Percentiles rank a stretch among this genome's conserved stretches.
These are phyloP conservation scores for Dactylellina parvicollis DNA, from an alignment of 2,329 filamentous ascomycete species.

Conservation along the genomic window DNA sequence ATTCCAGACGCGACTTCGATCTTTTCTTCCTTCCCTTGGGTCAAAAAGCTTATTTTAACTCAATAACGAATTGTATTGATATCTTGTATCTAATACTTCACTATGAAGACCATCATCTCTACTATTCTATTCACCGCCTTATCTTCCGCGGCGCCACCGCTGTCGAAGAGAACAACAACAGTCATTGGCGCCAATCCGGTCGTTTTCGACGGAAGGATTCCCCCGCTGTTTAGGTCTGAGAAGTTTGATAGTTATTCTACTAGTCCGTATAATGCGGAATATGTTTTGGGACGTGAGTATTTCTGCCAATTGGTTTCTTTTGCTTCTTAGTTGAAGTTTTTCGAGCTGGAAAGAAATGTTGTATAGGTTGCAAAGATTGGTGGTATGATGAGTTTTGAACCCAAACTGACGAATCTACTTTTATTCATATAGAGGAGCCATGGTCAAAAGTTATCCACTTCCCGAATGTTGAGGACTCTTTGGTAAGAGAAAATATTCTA, in stretches of 20 bases:
- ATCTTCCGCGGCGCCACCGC: constrained; percentile 12
- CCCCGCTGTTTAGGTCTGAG: constrained; percentile 36
- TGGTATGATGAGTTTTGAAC: neutral
- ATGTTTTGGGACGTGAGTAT: constrained; percentile 55
- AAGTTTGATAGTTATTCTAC: constrained; percentile 55
- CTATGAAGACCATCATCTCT: constrained; percentile 35
- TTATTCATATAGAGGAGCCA: constrained; percentile 51
- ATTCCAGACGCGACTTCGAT: no score
- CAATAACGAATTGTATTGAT: neutral
- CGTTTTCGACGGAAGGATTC: constrained; percentile 56
- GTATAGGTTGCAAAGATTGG: neutral
- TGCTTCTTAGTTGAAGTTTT: neutral
- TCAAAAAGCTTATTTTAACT: no score
- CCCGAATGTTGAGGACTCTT: constrained; percentile 54
- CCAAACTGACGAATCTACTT: neutral
- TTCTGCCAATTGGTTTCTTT: neutral
- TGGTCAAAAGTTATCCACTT: constrained; percentile 51
- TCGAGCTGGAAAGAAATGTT: neutral
- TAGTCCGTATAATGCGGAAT: constrained; percentile 56
- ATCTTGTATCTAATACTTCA: constrained; percentile 2
- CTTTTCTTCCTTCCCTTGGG: no score
- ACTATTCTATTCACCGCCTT: constrained; percentile 25
- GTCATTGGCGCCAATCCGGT: constrained; percentile 49
- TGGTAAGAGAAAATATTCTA: constrained; percentile 40
- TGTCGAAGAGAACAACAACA: constrained; percentile 14